phyloP scores from a whole-genome alignment of 306 rosid species.

The Casuarina cunninghamiana region DNA sequence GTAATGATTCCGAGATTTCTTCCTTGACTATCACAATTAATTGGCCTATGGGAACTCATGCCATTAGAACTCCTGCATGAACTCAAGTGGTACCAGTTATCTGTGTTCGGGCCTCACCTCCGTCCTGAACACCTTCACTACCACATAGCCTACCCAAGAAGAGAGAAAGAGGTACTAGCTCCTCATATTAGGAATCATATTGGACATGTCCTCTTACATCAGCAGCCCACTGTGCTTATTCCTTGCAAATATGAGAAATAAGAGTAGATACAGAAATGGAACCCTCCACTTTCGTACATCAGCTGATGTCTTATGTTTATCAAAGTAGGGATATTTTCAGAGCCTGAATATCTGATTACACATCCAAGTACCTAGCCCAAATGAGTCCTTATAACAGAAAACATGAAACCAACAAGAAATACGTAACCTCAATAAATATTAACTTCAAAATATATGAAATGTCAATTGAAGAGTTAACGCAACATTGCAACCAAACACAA shows the following conservation, averaged over 20 bases:
- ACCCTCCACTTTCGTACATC: background rate
- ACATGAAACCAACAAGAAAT: background rate
- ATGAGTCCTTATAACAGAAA: background rate
- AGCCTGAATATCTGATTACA: background rate
- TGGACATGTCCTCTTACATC: background rate
- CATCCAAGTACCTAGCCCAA: background rate
- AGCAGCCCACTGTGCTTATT: background rate
- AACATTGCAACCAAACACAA: slow-evolving; percentile 10
- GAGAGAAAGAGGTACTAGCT: background rate
- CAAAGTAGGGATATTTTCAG: background rate
- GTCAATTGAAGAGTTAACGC: background rate
- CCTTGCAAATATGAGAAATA: background rate
- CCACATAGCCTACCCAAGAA: background rate
- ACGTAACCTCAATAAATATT: background rate
- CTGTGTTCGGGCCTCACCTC: background rate
- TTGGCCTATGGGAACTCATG: background rate
- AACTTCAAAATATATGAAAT: background rate
- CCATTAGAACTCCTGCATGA: background rate
- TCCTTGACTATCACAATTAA: background rate
- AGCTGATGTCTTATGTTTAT: background rate
- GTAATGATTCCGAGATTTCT: background rate
- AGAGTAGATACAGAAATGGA: background rate
- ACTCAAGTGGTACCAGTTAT: background rate
- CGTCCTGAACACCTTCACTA: background rate
- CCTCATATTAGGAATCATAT: background rate